Conservation (phyloP, 306 rosid species). For the Chamaecrista fasciculata region DNA sequence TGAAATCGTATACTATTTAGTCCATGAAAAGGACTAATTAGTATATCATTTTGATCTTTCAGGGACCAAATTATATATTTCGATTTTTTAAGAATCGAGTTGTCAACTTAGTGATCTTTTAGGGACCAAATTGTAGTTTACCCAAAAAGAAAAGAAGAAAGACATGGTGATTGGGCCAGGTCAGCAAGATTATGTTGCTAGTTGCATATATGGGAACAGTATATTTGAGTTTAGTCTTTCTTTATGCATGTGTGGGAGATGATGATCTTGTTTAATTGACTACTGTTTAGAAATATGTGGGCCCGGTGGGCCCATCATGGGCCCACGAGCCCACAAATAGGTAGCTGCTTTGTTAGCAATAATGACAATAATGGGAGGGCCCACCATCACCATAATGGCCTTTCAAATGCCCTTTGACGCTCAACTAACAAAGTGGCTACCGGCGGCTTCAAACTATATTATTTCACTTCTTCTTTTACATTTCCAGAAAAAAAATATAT, state of each 20-base stretch:
- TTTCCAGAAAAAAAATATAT: no score
- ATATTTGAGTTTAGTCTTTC: neutral
- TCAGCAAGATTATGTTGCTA: neutral
- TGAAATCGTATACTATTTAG: no score
- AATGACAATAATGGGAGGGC: slow-evolving; percentile 18
- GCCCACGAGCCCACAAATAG: slow-evolving; percentile 30
- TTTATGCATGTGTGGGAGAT: slow-evolving; percentile 26
- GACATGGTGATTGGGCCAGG: neutral
- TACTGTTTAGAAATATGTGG: slow-evolving; percentile 13
- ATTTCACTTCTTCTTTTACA: no score
- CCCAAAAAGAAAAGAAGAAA: no score
- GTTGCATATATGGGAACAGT: neutral
- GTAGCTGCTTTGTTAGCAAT: slow-evolving; percentile 25
- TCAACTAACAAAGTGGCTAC: slow-evolving; percentile 30
- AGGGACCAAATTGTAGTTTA: no score
- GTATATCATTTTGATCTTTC: no score
- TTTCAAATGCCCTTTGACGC: slow-evolving; percentile 13
- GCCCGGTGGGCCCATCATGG: slow-evolving; percentile 15
- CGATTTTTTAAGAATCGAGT: no score
- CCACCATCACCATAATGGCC: slow-evolving; percentile 34
- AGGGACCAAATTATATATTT: no score
- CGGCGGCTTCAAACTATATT: slow-evolving; percentile 64
- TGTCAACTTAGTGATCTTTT: no score
- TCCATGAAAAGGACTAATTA: no score
- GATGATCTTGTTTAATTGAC: slow-evolving; percentile 29